Base-by-base conservation (phyloP, 2,329 filamentous ascomycete species). In the Cladosporium halotolerans region DNA sequence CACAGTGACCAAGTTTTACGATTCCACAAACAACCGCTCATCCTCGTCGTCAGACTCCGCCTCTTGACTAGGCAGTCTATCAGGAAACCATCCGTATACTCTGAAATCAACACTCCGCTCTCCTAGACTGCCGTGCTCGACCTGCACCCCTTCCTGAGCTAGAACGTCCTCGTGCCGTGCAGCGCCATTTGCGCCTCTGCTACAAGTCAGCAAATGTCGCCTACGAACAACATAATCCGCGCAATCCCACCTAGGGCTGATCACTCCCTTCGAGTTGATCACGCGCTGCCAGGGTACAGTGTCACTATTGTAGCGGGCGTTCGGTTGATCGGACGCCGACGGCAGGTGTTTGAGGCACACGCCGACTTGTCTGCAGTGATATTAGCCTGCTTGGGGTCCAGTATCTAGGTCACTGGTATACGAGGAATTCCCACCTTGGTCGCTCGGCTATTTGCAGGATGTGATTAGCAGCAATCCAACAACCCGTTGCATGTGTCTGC, bases 261-360 rank as follows among this genome's bases (percentile, higher is more conserved):
- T 95, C 55, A 82, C 76, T 18, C 92, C 91, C 70, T 88, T 92
- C 11, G 88, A 75, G 69, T 92, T 96, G 67, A 97, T 86, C 55
- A 97, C 88, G 54, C 93, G 78, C 74, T 97, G 92, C 92, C 92
- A 97, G 0, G 92, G 92, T 3, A 97, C 92, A 59, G 86, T 96
- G 19, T 75, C 76, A 55, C 79, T 76, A 68, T 96, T 85, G 72
- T 86, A 95, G 54, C 73, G 69, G 50, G 69, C 65, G 57, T 75
- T 70, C 45, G 67, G 66, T 54, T 70, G 68, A 42, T 70, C 64
- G 9, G 59, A 45, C 55, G 61, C 68, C 71, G 76, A 52, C 67
- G 90, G 81, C 10, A 97, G 82, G 67, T 96, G 85, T 69, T 96
- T 96, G 23, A 97, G 80, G 69, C 88, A 95, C 44, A 93, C 78